Conservation (phyloP, 2,329 filamentous ascomycete species). For the Pseudogymnoascus sp. region DNA sequence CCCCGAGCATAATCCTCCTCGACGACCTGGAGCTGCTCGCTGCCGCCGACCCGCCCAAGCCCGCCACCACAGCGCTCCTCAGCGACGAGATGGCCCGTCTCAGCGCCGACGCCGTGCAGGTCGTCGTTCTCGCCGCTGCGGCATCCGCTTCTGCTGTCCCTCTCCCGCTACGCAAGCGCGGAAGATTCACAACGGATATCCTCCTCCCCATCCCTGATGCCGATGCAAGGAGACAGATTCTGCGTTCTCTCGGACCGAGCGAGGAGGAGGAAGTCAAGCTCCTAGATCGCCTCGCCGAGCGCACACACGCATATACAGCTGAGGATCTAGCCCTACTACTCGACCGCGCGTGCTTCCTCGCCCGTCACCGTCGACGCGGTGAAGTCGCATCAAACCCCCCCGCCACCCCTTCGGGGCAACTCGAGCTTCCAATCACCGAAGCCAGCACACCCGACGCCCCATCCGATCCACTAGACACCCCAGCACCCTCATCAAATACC, state of each 20-base stretch:
- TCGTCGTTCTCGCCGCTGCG: slow-evolving; percentile 69
- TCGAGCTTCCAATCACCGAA: slow-evolving; percentile 14
- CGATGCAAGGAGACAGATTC: slow-evolving; percentile 61
- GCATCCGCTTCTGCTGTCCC: slow-evolving; percentile 67
- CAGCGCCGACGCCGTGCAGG: slow-evolving; percentile 35
- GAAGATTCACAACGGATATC: slow-evolving; percentile 59
- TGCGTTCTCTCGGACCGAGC: slow-evolving; percentile 43
- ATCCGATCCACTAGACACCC: not conserved
- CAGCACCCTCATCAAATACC: not conserved
- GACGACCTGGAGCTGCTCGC: slow-evolving; percentile 68
- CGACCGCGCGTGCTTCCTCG: slow-evolving; percentile 38
- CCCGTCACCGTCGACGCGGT: slow-evolving; percentile 19
- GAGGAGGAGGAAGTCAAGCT: slow-evolving; percentile 36
- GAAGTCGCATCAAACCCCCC: not conserved
- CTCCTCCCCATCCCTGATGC: slow-evolving; percentile 71
- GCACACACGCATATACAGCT: slow-evolving; percentile 81
- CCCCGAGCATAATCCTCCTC: slow-evolving; percentile 72
- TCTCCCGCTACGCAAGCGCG: slow-evolving; percentile 52
- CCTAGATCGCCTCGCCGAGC: slow-evolving; percentile 55
- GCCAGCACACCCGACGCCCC: not conserved
- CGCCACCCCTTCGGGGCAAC: slow-evolving; percentile 8
- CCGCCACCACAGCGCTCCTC: slow-evolving; percentile 41
- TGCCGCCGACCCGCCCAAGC: slow-evolving; percentile 47
- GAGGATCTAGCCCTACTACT: slow-evolving; percentile 64
- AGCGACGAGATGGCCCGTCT: slow-evolving; percentile 49